phyloP scores from a whole-genome alignment of 2,329 filamentous ascomycete species.

The Aspergillus puulaauensis region DNA sequence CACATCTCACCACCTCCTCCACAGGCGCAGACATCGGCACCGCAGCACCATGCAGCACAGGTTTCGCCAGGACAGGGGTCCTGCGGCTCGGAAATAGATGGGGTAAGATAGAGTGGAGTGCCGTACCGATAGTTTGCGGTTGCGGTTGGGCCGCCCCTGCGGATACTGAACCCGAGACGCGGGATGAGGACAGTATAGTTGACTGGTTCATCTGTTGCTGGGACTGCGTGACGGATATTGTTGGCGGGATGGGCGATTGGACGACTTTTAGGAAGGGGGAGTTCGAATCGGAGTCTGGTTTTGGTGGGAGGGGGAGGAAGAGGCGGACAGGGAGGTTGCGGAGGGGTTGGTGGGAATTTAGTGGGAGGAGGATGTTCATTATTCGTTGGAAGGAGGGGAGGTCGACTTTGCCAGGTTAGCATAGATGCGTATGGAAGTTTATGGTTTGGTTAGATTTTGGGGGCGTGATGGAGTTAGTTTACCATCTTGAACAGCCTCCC shows the following conservation, averaged over 20 bases:
- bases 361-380: slow-evolving; percentile 70
- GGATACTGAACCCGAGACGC: slow-evolving; percentile 9
- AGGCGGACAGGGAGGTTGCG: slow-evolving; percentile 83
- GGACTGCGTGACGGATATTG: slow-evolving; percentile 25
- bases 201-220: slow-evolving; percentile 13
- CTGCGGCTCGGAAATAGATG: slow-evolving; percentile 82
- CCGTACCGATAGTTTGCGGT: slow-evolving; percentile 71
- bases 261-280: slow-evolving; percentile 62
- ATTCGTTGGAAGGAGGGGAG: slow-evolving; percentile 70
- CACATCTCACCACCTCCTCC: slow-evolving; percentile 78
- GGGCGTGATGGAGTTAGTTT: slow-evolving; percentile 13
- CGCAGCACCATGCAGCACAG: slow-evolving; percentile 79
- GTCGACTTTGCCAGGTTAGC: slow-evolving; percentile 58
- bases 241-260: slow-evolving; percentile 68
- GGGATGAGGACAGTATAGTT: slow-evolving; percentile 12
- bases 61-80: slow-evolving; percentile 79
- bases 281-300: slow-evolving; percentile 36
- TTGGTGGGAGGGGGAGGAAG: slow-evolving; percentile 71
- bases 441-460: not conserved
- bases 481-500: slow-evolving; percentile 76
- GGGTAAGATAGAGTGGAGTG: slow-evolving; percentile 73
- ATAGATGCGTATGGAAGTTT: not conserved
- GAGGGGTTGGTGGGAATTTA: slow-evolving; percentile 64
- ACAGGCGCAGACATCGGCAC: slow-evolving; percentile 78
- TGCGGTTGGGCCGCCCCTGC: slow-evolving; percentile 39